These are phyloP conservation scores for Neocallimastix lanati DNA, from an alignment of 192 early-diverging fungal species.

Conservation along the genomic window DNA sequence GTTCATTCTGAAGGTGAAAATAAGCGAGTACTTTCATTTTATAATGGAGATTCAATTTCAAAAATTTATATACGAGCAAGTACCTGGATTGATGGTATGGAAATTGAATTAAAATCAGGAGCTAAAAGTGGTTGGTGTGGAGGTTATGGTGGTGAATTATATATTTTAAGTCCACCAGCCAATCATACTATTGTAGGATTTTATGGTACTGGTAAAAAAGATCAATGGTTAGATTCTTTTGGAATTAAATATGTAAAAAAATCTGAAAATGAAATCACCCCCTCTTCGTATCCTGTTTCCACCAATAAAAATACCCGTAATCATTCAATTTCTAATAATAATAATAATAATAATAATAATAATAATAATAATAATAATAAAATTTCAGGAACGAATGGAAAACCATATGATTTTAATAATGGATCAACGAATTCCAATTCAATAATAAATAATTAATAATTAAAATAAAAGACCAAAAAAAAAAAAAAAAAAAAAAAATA, in stretches of 20 bases:
- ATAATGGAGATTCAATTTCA: slow-evolving; percentile 22
- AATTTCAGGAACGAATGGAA: too few relatives aligned
- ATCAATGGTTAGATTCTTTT: slow-evolving; percentile 30
- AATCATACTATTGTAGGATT: slow-evolving; percentile 32
- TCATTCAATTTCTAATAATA: too few relatives aligned
- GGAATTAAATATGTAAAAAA: slow-evolving; percentile 10
- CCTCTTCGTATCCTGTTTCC: too few relatives aligned
- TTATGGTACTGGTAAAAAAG: slow-evolving; percentile 21
- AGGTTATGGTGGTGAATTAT: slow-evolving; percentile 18
- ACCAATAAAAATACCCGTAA: too few relatives aligned
- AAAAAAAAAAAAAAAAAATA: too few relatives aligned
- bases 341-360: too few relatives aligned
- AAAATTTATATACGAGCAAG: slow-evolving; percentile 28
- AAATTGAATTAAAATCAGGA: slow-evolving; percentile 28
- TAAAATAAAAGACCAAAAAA: too few relatives aligned
- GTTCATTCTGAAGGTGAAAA: slow-evolving; percentile 11
- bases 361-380: too few relatives aligned
- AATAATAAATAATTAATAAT: too few relatives aligned
- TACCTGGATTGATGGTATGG: slow-evolving; percentile 39
- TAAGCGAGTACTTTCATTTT: slow-evolving; percentile 11
- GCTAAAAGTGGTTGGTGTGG: slow-evolving; percentile 31
- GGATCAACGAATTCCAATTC: too few relatives aligned
- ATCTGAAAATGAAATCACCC: background rate
- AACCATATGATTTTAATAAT: too few relatives aligned
- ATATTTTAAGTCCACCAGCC: slow-evolving; percentile 21